Evolutionary conservation across 2,329 filamentous ascomycete genomes (phyloP).

Genomic region (Exophiala bonariae): DNA sequence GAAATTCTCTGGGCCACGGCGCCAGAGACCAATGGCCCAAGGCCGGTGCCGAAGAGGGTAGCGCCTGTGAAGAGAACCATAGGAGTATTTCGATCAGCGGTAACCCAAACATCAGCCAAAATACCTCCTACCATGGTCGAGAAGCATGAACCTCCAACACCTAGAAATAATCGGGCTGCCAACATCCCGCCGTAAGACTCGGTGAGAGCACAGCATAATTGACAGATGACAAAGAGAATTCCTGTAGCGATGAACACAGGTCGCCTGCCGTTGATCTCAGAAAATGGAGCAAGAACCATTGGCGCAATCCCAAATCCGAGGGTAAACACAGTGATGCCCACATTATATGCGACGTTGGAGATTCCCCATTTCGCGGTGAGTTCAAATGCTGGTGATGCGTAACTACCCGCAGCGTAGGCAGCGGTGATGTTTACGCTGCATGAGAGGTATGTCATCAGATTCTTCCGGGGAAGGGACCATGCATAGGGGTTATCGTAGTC

Average conservation of each 20-base stretch:
- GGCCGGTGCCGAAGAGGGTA: conserved; percentile 76
- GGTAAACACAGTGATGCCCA: conserved; percentile 78
- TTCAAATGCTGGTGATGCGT: conserved; percentile 67
- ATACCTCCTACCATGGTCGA: conserved; percentile 92
- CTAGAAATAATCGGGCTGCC: conserved; percentile 68
- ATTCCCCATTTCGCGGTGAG: conserved; percentile 67
- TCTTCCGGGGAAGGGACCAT: conserved; percentile 72
- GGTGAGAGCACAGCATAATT: conserved; percentile 73
- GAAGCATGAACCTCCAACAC: conserved; percentile 69
- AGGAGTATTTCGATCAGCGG: conserved; percentile 76
- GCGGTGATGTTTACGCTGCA: conserved; percentile 75
- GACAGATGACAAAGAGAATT: conserved; percentile 64
- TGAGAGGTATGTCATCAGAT: conserved; percentile 70
- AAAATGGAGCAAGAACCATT: conserved; percentile 85
- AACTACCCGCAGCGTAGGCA: conserved; percentile 78
- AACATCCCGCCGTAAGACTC: conserved; percentile 71
- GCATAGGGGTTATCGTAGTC: conserved; percentile 69
- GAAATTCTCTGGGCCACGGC: conserved; percentile 65
- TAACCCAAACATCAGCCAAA: conserved; percentile 80
- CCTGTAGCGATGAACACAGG: conserved; percentile 79
- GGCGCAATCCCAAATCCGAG: conserved; percentile 78
- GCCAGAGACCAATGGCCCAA: conserved; percentile 72
- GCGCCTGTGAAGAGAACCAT: conserved; percentile 84
- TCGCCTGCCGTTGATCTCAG: conserved; percentile 82
- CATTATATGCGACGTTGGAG: conserved; percentile 62